Evolutionary conservation across 1,139 yeast genomes (phyloP), one percentile per base, ranked within the genome.

Genomic region (Hansenula lynferdii): DNA sequence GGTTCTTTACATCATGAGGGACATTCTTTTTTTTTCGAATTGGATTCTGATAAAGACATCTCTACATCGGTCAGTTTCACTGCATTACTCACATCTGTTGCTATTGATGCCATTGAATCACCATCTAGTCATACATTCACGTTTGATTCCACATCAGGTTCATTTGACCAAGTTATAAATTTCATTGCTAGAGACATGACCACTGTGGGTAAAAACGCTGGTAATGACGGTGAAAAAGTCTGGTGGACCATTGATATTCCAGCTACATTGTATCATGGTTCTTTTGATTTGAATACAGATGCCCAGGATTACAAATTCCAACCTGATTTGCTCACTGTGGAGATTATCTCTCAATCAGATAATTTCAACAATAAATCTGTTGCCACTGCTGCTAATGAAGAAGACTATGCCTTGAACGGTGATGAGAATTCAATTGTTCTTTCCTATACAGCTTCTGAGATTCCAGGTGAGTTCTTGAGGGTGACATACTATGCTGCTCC

Each of bases 91-190:
- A 33, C 42, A 12, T n/a, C 21, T 8, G 30, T 16, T 15, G 41
- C 31, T 21, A 30, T 34, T 23, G 31, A 31, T 28, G 27, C 40
- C 23, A 35, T 43, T 28, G 18, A 38, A 24, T 29, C 34, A 14
- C 43, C 44, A 22, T 27, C 26, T 7, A 5, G 31, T 10, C 28
- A 28, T 16, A 26, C 41, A 6, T 43, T 19, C 26, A 35, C 35
- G 17, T 33, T 41, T 23, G 36, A 36, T 11, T 28, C 44, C 6
- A 37, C 44, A 11, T 34, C 40, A 15, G 44, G 47, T 35, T n/a
- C 32, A 11, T 41, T 41, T 39, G 21, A 31, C 10, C 33, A 28
- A 14, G 10, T 35, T 15, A 36, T 41, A 17, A 18, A 26, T 17
- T 36, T 34, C 19, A 12, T 29, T 12, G 35, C 41, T 23, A 31